Base-by-base conservation (phyloP, 164 flowering plant species). In the Litsea cubeba region DNA sequence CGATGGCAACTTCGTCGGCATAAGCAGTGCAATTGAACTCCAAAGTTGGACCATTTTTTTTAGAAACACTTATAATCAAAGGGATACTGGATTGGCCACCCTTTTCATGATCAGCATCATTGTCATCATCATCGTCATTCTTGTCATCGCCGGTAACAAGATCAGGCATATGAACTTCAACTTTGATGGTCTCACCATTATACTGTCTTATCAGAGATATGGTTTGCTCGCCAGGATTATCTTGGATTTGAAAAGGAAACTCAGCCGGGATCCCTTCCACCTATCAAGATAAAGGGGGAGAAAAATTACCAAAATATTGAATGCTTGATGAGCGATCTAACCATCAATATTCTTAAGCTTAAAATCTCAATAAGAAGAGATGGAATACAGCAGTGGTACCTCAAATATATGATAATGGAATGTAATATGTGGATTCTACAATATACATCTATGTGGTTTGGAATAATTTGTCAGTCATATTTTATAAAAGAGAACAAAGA, bases 101-200 rank as follows among this genome's bases (percentile, higher is more conserved):
- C 30, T 75, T 82, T 30, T 80, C 89, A 64, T 65, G 26, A 50
- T 32, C 26, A 66, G 14, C 62, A 12, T 22, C 23, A 62, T 40
- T 4, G 15, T 40, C 66, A 49, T 24, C 25, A 18, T 81, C 82
- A 62, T 73, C 86, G 35, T 71, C 84, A 49, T 72, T 81, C 2
- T 81, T 81, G 10, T 76, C 85, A 7, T 85, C 86, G 30, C 87
- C 91, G 12, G 89, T 83, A 17, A 88, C 87, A 76, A 89, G 87
- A 80, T 80, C 80, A 62, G 97, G 89, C 91, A 88, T 89, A 76
- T 88, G 83, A 78, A 95, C 99, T 73, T 85, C 94, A 62, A 93
- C 92, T 50, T 71, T 82, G 60, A 95, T 87, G 32, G 51, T 77
- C 81, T 95, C 98, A 50, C 85, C 94, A 17, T 86, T 78, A 54